Base-by-base conservation (phyloP, 2,329 filamentous ascomycete genomes). In the Akanthomyces lecanii region DNA sequence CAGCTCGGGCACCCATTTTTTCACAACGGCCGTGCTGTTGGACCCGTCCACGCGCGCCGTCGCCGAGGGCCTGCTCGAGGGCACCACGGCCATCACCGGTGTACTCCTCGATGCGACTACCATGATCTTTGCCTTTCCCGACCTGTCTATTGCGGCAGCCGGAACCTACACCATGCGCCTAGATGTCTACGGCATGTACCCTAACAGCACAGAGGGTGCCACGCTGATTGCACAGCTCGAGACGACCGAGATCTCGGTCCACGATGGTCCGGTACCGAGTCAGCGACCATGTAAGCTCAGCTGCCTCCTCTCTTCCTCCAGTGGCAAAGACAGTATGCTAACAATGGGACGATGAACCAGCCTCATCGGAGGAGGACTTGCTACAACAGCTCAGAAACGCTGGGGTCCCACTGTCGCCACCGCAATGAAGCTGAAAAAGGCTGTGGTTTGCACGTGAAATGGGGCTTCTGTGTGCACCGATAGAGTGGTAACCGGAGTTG, bases 161-260 rank as follows among this genome's bases (percentile, higher is more conserved):
- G 73, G 73, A 0, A 55, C 47, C 5, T 75, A 69, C 52, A 66
- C 51, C 3, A 65, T 75, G 45, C 69, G 69, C 18, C 48, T 75
- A 6, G 72, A 75, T 38, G 42, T 72, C 1, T 74, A 73, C 61
- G 66, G 67, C 44, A 66, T 67, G 30, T 53, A 61, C 23, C 60
- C 64, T 18, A 50, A 65, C 2, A 23, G 67, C 16, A 36, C 62
- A 3, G 52, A 59, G 7, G 63, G 67, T 6, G 68, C 58, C 16
- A 64, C 44, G 0, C 60, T 69, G 25, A 58, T 68, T 36, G 62
- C 54, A 5, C 66, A 71, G 47, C 53, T 66, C 44, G 62, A 68
- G 7, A 68, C 65, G 36, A 63, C 45, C 2, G 47, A 51, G 3
- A 65, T 74, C 5, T 64, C 62, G 0, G 67, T 69, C 5, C 21